Conservation (phyloP, 2,329 filamentous ascomycete species). For the Neonectria punicea region DNA sequence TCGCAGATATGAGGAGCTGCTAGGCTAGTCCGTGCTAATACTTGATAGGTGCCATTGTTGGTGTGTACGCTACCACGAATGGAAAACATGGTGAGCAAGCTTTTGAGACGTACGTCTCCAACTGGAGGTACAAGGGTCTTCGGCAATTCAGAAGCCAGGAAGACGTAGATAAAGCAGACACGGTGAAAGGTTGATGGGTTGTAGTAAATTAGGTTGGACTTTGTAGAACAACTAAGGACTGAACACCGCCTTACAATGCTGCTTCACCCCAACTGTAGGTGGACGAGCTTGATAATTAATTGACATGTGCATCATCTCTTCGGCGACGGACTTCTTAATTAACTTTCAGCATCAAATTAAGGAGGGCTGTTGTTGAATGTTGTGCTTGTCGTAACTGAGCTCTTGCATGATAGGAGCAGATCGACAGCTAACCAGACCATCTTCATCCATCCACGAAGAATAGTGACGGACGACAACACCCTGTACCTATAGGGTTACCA, state of each 20-base stretch:
- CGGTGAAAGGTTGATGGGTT: not conserved
- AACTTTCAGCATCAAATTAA: too few species aligned
- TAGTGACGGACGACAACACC: not conserved
- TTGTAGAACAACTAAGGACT: too few species aligned
- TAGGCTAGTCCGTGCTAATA: not conserved
- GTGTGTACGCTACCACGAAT: conserved; percentile 64
- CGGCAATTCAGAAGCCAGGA: conserved; percentile 13
- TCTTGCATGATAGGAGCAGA: not conserved
- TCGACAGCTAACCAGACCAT: not conserved
- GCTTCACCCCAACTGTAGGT: too few species aligned
- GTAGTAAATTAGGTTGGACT: too few species aligned
- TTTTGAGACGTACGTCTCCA: conserved; percentile 55
- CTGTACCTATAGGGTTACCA: not conserved
- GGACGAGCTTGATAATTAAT: too few species aligned
- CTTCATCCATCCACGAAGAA: not conserved
- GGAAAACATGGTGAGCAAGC: conserved; percentile 55
- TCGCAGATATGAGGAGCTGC: not conserved
- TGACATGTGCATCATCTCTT: too few species aligned
- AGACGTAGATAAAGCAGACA: conserved; percentile 12
- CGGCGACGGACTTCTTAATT: too few species aligned
- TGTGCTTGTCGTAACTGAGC: too few species aligned
- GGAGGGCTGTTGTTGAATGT: too few species aligned
- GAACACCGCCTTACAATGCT: too few species aligned
- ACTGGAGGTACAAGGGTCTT: conserved; percentile 55
- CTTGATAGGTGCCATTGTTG: conserved; percentile 56